Evolutionary conservation across 345 rosid genomes (phyloP).

Genomic region (Citrus mangshanensis): DNA sequence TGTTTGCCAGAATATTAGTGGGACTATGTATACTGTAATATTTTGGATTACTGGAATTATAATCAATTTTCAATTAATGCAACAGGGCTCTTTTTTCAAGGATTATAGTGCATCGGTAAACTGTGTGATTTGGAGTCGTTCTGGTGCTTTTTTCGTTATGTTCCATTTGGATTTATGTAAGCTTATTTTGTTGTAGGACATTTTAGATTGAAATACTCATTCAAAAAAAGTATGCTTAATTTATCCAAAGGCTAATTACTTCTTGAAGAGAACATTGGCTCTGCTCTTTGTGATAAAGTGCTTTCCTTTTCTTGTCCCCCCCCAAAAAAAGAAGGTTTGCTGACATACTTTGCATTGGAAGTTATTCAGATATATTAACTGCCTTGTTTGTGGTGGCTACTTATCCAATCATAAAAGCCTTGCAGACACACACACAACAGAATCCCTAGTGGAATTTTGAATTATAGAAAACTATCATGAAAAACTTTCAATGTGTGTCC

Average conservation of each 20-base stretch:
- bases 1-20: background rate
- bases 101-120: slow-evolving; percentile 26
- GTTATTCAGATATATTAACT: background rate
- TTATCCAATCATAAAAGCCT: background rate
- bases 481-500: too few relatives aligned
- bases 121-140: slow-evolving; percentile 28
- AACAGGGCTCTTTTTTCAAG: slow-evolving; percentile 16
- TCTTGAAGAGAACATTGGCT: background rate
- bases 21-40: background rate
- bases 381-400: background rate
- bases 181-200: background rate
- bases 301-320: background rate
- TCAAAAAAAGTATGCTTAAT: too few relatives aligned
- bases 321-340: slow-evolving; percentile 12
- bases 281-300: background rate
- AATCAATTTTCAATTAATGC: background rate
- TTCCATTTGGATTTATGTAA: background rate
- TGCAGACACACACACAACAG: background rate
- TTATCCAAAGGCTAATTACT: background rate
- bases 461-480: too few relatives aligned
- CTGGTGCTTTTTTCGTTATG: slow-evolving; percentile 22
- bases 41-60: background rate
- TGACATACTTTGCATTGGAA: background rate
- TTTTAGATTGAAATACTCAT: background rate
- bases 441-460: too few relatives aligned